phyloP scores from a whole-genome alignment of 306 rosid genomes.

The Rosa rugosa region DNA sequence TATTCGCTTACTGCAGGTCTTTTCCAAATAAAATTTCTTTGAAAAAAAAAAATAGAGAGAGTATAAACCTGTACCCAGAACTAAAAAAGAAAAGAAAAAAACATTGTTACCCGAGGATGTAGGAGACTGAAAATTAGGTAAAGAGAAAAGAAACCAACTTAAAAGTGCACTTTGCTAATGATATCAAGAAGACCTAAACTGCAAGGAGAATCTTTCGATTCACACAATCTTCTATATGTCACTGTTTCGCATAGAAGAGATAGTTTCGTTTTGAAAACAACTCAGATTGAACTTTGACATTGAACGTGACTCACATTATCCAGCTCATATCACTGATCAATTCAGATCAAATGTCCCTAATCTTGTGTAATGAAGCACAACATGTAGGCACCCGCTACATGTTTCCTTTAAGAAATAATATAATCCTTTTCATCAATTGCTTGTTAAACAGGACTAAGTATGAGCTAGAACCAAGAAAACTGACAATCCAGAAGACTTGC shows the following conservation, averaged over 20 bases:
- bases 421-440: not conserved
- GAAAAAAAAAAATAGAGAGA: not conserved
- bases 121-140: not conserved
- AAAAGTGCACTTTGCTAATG: constrained; percentile 3
- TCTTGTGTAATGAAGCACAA: not conserved
- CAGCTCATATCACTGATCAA: not conserved
- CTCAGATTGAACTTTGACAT: not conserved
- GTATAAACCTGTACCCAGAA: not conserved
- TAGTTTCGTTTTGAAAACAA: not conserved
- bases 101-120: not conserved
- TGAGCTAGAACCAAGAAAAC: not conserved
- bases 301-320: not conserved
- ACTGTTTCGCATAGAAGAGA: not conserved
- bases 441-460: not conserved
- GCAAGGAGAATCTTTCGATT: not conserved
- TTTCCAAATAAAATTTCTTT: not conserved
- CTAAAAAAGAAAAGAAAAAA: not conserved
- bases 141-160: not conserved
- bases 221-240: not conserved
- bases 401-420: not conserved
- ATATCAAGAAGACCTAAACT: constrained; percentile 5
- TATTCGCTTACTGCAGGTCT: not conserved
- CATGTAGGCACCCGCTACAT: not conserved
- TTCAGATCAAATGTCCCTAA: not conserved
- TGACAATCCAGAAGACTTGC: not conserved